Conservation (phyloP, 306 rosid species). For the Casuarina equisetifolia region DNA sequence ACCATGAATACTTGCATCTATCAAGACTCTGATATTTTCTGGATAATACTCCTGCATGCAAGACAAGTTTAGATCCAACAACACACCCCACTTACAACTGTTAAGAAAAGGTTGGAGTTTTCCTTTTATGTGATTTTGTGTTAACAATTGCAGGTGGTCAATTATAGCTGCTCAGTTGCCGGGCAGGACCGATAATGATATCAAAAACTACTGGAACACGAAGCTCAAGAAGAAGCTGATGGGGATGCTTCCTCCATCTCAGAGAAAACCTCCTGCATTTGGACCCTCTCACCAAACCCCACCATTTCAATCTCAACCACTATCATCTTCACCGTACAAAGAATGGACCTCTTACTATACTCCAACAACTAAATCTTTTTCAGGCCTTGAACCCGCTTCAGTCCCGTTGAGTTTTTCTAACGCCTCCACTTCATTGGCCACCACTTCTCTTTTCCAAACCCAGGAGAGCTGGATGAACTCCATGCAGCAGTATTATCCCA, state of each 20-base stretch:
- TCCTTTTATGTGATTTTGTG: background rate
- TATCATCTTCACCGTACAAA: slow-evolving; percentile 27
- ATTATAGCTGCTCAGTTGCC: slow-evolving; percentile 88
- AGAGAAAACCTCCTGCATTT: slow-evolving; percentile 34
- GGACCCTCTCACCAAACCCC: slow-evolving; percentile 26
- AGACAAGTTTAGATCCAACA: slow-evolving; percentile 47
- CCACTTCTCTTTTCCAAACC: slow-evolving; percentile 38
- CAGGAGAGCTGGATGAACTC: slow-evolving; percentile 40
- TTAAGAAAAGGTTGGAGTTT: slow-evolving; percentile 11
- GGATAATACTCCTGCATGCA: slow-evolving; percentile 39
- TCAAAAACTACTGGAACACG: slow-evolving; percentile 97
- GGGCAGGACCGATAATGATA: slow-evolving; percentile 93
- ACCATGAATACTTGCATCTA: background rate
- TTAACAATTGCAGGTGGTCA: slow-evolving; percentile 68
- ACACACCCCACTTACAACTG: slow-evolving; percentile 26
- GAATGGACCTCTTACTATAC: slow-evolving; percentile 23
- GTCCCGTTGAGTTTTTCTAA: slow-evolving; percentile 29
- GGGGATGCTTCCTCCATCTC: slow-evolving; percentile 44
- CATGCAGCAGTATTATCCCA: slow-evolving; percentile 40
- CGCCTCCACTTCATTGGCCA: slow-evolving; percentile 21
- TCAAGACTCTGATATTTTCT: slow-evolving; percentile 33
- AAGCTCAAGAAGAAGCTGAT: slow-evolving; percentile 87
- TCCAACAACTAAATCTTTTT: slow-evolving; percentile 33
- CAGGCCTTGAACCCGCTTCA: slow-evolving; percentile 31
- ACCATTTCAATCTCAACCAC: slow-evolving; percentile 24